These are phyloP conservation scores for Colletotrichum gigasporum DNA, from an alignment of 2,329 filamentous ascomycete genomes.

Conservation along the genomic window DNA sequence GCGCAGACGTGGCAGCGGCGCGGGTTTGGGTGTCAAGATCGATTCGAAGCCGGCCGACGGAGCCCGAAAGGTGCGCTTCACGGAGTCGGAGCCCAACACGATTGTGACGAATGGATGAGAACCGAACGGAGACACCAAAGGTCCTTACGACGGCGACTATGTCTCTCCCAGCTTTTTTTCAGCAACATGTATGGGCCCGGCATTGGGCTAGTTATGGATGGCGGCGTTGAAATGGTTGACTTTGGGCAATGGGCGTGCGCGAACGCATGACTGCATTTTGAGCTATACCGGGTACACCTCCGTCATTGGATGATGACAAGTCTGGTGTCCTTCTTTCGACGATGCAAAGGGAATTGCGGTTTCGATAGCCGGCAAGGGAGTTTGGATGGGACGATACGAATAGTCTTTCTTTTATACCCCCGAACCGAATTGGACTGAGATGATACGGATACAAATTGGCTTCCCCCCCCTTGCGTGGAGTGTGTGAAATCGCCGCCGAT, in stretches of 20 bases:
- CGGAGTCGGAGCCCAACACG: constrained; percentile 44
- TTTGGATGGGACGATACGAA: constrained; percentile 3
- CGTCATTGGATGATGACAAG: constrained; percentile 8
- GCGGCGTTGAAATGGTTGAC: neutral
- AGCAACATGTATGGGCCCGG: neutral
- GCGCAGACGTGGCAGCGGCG: constrained; percentile 51
- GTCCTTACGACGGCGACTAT: neutral
- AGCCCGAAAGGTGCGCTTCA: constrained; percentile 50
- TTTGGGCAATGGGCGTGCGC: neutral
- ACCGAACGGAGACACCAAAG: no score
- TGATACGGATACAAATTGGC: constrained; percentile 16
- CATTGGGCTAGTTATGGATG: neutral
- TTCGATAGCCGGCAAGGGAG: neutral
- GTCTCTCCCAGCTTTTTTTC: no score
- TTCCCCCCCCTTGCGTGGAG: neutral
- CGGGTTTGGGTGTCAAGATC: constrained; percentile 28
- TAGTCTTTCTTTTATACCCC: constrained; percentile 33
- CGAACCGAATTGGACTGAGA: constrained; percentile 13
- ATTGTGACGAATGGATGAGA: constrained; percentile 22
- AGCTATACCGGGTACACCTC: neutral
- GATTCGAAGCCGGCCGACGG: constrained; percentile 36
- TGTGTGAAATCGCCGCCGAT: neutral
- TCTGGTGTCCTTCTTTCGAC: neutral
- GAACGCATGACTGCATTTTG: neutral
- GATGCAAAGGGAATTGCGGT: neutral